Percentiles rank a stretch among this genome's conserved stretches.
These are phyloP conservation scores for Aureobasidium sp. DNA, from an alignment of 2,329 filamentous ascomycete genomes.

Conservation along the genomic window DNA sequence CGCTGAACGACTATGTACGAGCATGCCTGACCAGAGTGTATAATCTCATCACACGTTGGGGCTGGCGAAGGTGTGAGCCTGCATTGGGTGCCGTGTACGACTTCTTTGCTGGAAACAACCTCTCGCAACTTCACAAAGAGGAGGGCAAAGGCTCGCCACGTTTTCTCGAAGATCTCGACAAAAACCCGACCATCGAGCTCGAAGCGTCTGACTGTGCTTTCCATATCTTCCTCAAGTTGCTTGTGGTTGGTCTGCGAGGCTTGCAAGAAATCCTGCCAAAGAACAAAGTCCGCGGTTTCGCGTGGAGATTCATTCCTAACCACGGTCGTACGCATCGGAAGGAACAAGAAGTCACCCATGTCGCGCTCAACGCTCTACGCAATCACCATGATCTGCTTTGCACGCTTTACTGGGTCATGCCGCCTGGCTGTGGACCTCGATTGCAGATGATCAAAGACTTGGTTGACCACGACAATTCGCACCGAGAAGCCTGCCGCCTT, in stretches of 20 bases:
- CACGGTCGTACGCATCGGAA: constrained; percentile 53
- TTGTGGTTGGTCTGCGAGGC: constrained; percentile 41
- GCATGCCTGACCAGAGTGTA: constrained; percentile 44
- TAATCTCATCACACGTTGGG: constrained; percentile 45
- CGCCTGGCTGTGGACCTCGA: constrained; percentile 43
- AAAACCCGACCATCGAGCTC: constrained; percentile 35
- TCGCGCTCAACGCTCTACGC: constrained; percentile 48
- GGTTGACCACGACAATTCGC: constrained; percentile 48
- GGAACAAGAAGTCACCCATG: constrained; percentile 43
- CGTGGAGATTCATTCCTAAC: constrained; percentile 51
- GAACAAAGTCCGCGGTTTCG: constrained; percentile 47
- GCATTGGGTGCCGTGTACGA: constrained; percentile 48
- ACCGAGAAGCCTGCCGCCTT: constrained; percentile 50
- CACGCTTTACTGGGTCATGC: constrained; percentile 50
- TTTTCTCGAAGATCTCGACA: constrained; percentile 45
- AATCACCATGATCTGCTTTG: constrained; percentile 55
- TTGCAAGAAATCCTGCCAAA: constrained; percentile 39
- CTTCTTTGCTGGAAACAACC: constrained; percentile 47
- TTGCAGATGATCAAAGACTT: constrained; percentile 44
- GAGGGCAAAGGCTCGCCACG: constrained; percentile 41
- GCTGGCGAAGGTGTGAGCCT: constrained; percentile 47
- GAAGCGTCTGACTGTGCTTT: constrained; percentile 45
- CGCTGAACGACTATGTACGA: constrained; percentile 48
- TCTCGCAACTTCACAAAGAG: constrained; percentile 46
- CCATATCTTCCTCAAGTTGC: constrained; percentile 50